Conservation (phyloP, 352 stramenopile genomes). For the Globisporangium polare region DNA sequence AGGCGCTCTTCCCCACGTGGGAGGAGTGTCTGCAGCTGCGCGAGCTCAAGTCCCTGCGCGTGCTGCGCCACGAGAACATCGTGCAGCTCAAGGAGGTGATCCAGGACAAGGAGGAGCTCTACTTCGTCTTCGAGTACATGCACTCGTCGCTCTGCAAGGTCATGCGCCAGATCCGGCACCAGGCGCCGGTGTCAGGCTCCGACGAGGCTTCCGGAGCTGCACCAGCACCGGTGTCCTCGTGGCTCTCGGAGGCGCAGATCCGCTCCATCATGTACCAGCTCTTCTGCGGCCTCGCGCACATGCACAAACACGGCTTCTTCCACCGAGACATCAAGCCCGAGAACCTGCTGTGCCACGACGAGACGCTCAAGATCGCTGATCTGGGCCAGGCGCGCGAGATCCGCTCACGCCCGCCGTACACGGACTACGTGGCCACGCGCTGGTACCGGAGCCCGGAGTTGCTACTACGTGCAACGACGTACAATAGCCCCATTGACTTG, state of each 20-base stretch:
- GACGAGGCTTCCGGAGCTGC: not conserved
- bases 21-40: constrained; percentile 80
- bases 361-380: constrained; percentile 74
- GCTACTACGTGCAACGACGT: constrained; percentile 54
- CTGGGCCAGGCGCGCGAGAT: constrained; percentile 74
- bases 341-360: constrained; percentile 59
- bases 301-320: constrained; percentile 85
- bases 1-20: constrained; percentile 73
- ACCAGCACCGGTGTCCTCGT: constrained; percentile 8
- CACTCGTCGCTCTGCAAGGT: constrained; percentile 75
- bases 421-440: constrained; percentile 71
- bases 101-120: constrained; percentile 82
- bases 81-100: constrained; percentile 85
- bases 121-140: constrained; percentile 89
- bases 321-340: constrained; percentile 83
- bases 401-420: constrained; percentile 60
- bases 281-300: constrained; percentile 68
- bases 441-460: constrained; percentile 82
- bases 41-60: constrained; percentile 73
- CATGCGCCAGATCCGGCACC: constrained; percentile 40
- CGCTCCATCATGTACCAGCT: constrained; percentile 78
- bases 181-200: constrained; percentile 5
- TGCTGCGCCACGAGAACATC: constrained; percentile 81
- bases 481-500: constrained; percentile 81
- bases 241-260: constrained; percentile 62